Evolutionary conservation across 768 basidiomycete species (phyloP), one percentile per base, ranked within the genome.

Genomic region (Pleurotus platypus): DNA sequence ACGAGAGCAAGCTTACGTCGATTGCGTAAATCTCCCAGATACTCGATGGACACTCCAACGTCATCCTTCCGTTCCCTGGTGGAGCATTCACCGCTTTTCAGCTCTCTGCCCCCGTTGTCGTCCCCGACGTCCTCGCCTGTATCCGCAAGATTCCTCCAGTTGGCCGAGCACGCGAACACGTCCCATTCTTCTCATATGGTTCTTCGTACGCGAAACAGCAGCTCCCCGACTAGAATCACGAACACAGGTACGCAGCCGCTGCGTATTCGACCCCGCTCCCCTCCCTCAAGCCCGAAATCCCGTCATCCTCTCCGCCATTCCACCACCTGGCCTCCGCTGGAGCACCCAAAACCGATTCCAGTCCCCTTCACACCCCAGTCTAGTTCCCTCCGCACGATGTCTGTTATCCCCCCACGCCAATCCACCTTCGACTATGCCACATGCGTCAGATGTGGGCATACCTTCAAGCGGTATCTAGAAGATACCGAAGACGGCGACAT

Each of bases 401-500:
- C 8, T 15, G 24, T 15, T 37, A 9, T 42, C 2, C 49, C 49
- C n/a, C 26, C 35, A 9, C 24, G 13, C 15, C 38, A 20, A n/a
- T 24, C 38, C 4, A 20, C 39, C 9, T 54, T 39, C 11, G 42
- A 42, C n/a, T 42, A 40, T 24, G 39, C 51, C 38, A 54, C 51
- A 40, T 54, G 51, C 22, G 39, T 42, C 4, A 54, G 51, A 38
- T 54, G 51, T 42, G 51, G 51, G 18, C 38, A 42, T 22, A 54
- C 37, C 16, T 54, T 54, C 39, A 54, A 54, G 20, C 15, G 42
- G 51, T 54, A 54, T 54, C 22, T 38, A 15, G 39, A 38, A 18
- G 51, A 54, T 54, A 54, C 38, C 11, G 49, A 50, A 1, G 49
- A 50, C 37, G 49, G 49, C 4, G 51, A 54, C 12, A 42, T 54